Evolutionary conservation across 306 rosid species (phyloP).

Genomic region (cucumber (Cucumis sativus)): Cucumber_9930_V3 NC_026656.2:350501-351000

Average conservation of each 20-base stretch:
- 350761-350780: conserved; percentile 23
- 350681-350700: not conserved
- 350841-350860: conserved; percentile 39
- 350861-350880: conserved; percentile 31
- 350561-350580: no score
- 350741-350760: conserved; percentile 39
- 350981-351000: not conserved
- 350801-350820: conserved; percentile 67
- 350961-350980: conserved; percentile 20
- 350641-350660: not conserved
- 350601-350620: not conserved
- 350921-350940: conserved; percentile 12
- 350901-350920: not conserved
- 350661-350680: not conserved
- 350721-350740: conserved; percentile 9
- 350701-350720: conserved; percentile 11
- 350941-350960: conserved; percentile 21
- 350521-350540: not conserved
- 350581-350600: no score
- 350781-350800: conserved; percentile 56
- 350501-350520: no score
- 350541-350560: not conserved
- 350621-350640: not conserved
- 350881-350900: not conserved
- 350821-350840: conserved; percentile 53